These are phyloP conservation scores for Anthracocystis setariae DNA, from an alignment of 1,284 basidiomycete genomes.

Conservation along the genomic window DNA sequence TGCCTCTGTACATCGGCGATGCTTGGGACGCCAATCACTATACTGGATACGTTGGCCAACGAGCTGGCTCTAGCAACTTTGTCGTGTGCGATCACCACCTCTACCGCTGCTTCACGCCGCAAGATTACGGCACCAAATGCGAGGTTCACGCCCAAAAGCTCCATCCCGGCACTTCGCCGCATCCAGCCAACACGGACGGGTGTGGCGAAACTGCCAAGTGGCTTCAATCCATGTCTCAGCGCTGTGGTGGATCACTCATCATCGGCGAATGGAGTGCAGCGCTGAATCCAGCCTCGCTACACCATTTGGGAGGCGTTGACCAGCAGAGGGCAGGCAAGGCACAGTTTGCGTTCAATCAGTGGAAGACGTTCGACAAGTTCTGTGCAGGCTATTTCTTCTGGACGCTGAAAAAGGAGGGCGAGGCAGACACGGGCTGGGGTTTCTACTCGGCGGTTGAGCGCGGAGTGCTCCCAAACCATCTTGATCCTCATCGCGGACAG, in stretches of 20 bases:
- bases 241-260: slow-evolving; percentile 74
- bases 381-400: slow-evolving; percentile 87
- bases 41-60: slow-evolving; percentile 71
- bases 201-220: slow-evolving; percentile 46
- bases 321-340: slow-evolving; percentile 71
- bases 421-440: slow-evolving; percentile 81
- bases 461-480: slow-evolving; percentile 73
- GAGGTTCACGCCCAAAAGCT: slow-evolving; percentile 71
- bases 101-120: slow-evolving; percentile 81
- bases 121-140: slow-evolving; percentile 74
- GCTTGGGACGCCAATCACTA: slow-evolving; percentile 81
- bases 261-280: slow-evolving; percentile 83
- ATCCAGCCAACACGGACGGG: slow-evolving; percentile 23
- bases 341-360: slow-evolving; percentile 74
- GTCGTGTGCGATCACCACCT: slow-evolving; percentile 84
- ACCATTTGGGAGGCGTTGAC: slow-evolving; percentile 63
- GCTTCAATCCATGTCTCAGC: slow-evolving; percentile 56
- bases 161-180: slow-evolving; percentile 39
- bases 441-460: slow-evolving; percentile 76
- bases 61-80: slow-evolving; percentile 66
- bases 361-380: slow-evolving; percentile 75
- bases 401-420: slow-evolving; percentile 82
- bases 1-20: slow-evolving; percentile 76
- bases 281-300: slow-evolving; percentile 76
- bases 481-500: slow-evolving; percentile 43